Evolutionary conservation across 495 filamentous ascomycete species (phyloP), one percentile per base, ranked within the genome.

Genomic region (Aspergillus cavernicola): DNA sequence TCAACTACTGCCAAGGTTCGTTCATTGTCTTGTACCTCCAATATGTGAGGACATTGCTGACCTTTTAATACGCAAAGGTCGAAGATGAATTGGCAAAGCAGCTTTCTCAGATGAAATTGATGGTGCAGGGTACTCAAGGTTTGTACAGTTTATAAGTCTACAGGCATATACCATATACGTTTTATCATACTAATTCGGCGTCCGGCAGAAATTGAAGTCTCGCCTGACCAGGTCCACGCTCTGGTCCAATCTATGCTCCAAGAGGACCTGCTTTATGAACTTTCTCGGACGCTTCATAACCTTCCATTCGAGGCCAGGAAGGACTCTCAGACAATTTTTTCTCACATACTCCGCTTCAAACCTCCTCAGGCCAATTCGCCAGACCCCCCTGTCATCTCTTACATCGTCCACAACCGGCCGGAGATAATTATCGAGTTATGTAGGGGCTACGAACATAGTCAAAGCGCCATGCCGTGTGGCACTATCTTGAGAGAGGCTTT

Each of bases 241-340:
- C 78, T 97, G 16, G 82, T 96, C 38, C 84, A 80, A 35, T 80
- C 85, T 44, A 82, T 95, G 32, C 85, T 96, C 57, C 80, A 90
- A 59, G 90, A 95, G 71, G 90, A 97, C 66, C 74, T 99, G 19
- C 81, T 97, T 31, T 88, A 86, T 59, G 74, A 87, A 28, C 84
- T 99, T 32, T 87, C 92, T 23, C 77, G 80, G 39, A 82, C 84
- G 64, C 85, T 99, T 42, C 81, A 87, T 67, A 78, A 85, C 23
- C 82, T 97, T 6, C 88, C 92, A 6, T 99, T 99, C 76, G 95
- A 99, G 74, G 86, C 89, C 22, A 83, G 88, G 61, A 95, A 95
- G 72, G 89, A 95, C 62, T 85, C 85, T 8, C 89, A 96, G 66
- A 86, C 88, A 60, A 91, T 96, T 62, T 87, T 95, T 76, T 92